Evolutionary conservation across 805 yeast genomes (phyloP).

Genomic region (Yarrowia divulgata): DNA sequence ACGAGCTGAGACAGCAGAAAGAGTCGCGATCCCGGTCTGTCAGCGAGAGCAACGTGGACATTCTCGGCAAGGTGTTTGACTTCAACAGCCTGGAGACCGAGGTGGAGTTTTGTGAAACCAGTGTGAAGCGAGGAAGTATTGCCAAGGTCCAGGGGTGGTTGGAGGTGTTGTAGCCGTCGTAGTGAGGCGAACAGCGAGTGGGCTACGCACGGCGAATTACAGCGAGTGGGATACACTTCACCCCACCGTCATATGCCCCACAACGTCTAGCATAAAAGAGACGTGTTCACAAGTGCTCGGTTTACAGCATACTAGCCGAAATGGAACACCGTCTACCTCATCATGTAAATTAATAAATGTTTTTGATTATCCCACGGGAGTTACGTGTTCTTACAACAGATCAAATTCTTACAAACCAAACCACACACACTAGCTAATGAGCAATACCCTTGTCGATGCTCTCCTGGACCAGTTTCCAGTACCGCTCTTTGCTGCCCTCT

Average conservation of each 20-base stretch:
- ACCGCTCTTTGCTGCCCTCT: conserved; percentile 23
- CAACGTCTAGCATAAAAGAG: too few species aligned
- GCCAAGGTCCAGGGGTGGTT: conserved; percentile 29
- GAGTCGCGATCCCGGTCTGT: conserved; percentile 26
- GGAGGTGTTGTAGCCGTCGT: conserved; percentile 4
- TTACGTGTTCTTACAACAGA: too few species aligned
- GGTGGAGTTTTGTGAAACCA: conserved; percentile 22
- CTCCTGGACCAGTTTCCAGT: conserved; percentile 26
- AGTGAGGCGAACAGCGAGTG: too few species aligned
- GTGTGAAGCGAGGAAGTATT: conserved; percentile 9
- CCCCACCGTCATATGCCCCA: too few species aligned
- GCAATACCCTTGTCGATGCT: conserved; percentile 12
- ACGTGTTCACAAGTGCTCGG: too few species aligned
- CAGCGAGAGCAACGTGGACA: conserved; percentile 28
- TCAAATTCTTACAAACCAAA: too few species aligned
- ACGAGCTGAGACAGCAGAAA: conserved; percentile 29
- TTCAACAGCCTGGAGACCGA: conserved; percentile 32
- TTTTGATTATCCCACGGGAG: neutral
- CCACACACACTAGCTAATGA: neutral
- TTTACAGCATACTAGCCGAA: too few species aligned
- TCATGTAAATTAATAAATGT: conserved; percentile 3
- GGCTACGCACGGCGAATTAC: too few species aligned
- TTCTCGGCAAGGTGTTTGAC: conserved; percentile 35
- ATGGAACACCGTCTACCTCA: neutral
- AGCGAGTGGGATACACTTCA: too few species aligned